Conservation (phyloP, 2,329 filamentous ascomycete species). For the Hirsutella minnesotensis region DNA sequence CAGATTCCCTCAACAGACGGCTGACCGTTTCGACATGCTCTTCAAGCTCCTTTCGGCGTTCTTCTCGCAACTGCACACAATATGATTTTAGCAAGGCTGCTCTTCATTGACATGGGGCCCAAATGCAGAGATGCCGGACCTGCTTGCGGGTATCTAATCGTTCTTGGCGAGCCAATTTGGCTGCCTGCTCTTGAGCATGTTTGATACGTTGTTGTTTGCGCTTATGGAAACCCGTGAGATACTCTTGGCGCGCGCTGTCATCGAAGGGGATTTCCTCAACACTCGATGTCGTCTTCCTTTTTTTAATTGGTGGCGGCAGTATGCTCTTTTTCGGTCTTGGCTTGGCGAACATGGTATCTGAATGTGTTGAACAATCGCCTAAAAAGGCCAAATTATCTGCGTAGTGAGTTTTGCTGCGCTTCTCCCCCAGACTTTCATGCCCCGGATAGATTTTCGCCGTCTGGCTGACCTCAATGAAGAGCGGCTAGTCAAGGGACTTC, state of each 20-base stretch:
- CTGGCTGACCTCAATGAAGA: too few species aligned
- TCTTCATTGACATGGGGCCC: too few species aligned
- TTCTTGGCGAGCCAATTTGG: constrained; percentile 66
- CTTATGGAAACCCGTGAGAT: constrained; percentile 93
- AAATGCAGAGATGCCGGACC: constrained; percentile 37
- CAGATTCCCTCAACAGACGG: constrained; percentile 51
- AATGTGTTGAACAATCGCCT: too few species aligned
- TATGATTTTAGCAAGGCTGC: not conserved
- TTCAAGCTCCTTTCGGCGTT: constrained; percentile 70
- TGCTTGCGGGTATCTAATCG: constrained; percentile 62
- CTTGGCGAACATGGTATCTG: constrained; percentile 34
- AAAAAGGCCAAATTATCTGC: too few species aligned
- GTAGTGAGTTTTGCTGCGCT: too few species aligned
- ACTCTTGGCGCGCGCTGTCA: constrained; percentile 65
- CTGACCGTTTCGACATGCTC: constrained; percentile 71
- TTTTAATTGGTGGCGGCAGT: constrained; percentile 51
- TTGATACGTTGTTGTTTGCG: constrained; percentile 79
- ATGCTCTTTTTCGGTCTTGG: constrained; percentile 45
- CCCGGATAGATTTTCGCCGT: too few species aligned
- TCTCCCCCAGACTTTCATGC: too few species aligned
- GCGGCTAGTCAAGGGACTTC: too few species aligned
- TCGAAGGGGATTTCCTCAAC: constrained; percentile 84
- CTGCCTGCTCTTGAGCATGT: constrained; percentile 70
- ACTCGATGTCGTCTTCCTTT: constrained; percentile 45
- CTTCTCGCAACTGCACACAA: constrained; percentile 60